Percentiles rank a stretch among this genome's conserved stretches.
These are phyloP conservation scores for Boletus vermiculosoides DNA, from an alignment of 768 basidiomycete genomes.

Conservation along the genomic window DNA sequence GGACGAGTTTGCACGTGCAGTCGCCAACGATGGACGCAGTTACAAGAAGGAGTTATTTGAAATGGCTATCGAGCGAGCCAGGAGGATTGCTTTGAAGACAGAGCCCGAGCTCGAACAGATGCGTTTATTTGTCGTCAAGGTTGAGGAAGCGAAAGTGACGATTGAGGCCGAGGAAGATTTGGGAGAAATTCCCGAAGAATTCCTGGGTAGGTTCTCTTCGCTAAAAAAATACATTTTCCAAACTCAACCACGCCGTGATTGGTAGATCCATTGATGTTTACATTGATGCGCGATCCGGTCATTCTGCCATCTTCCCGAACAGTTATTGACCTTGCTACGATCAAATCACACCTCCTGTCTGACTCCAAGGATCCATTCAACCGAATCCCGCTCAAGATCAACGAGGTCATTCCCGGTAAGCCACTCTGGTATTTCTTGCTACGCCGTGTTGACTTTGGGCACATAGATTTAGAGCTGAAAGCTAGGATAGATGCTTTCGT, in stretches of 20 bases:
- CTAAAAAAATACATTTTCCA: not conserved
- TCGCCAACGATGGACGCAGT: conserved; percentile 93
- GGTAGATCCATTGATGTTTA: conserved; percentile 84
- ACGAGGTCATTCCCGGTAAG: conserved; percentile 76
- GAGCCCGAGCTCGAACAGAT: conserved; percentile 73
- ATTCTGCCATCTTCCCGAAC: conserved; percentile 78
- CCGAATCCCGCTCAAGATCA: conserved; percentile 74
- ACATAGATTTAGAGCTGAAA: conserved; percentile 66
- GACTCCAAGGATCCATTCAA: conserved; percentile 96
- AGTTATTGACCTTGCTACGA: conserved; percentile 84
- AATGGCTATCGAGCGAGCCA: conserved; percentile 64
- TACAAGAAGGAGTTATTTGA: conserved; percentile 86
- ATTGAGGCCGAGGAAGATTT: conserved; percentile 89
- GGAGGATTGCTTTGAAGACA: conserved; percentile 65
- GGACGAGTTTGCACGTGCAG: conserved; percentile 75
- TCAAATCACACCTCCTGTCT: conserved; percentile 91
- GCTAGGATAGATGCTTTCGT: conserved; percentile 72
- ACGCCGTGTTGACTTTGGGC: conserved; percentile 7
- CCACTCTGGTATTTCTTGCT: conserved; percentile 3
- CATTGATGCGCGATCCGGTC: conserved; percentile 95
- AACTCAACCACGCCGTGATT: not conserved
- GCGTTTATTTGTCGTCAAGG: conserved; percentile 67
- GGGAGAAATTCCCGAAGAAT: conserved; percentile 94
- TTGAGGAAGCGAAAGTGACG: conserved; percentile 77
- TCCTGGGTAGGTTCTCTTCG: conserved; percentile 60